Evolutionary conservation across 495 filamentous ascomycete genomes (phyloP).

Genomic region (Aspergillus campestris): DNA sequence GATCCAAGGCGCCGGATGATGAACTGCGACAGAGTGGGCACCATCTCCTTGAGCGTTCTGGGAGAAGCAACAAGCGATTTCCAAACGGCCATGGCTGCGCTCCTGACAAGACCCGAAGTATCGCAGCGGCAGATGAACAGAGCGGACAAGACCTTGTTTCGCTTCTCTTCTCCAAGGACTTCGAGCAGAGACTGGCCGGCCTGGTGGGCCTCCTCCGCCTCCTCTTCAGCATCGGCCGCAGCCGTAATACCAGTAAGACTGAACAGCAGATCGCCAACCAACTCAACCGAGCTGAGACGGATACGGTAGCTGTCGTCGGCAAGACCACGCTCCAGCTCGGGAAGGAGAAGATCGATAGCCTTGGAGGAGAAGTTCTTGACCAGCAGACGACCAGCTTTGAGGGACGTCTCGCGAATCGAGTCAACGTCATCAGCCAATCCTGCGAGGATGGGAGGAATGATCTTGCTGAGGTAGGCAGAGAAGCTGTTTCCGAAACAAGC

Average conservation of each 20-base stretch:
- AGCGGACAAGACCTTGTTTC: slow-evolving; percentile 89
- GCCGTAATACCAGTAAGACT: slow-evolving; percentile 93
- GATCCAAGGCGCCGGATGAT: slow-evolving; percentile 91
- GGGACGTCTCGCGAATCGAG: slow-evolving; percentile 85
- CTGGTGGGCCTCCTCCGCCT: slow-evolving; percentile 69
- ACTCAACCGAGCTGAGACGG: slow-evolving; percentile 90
- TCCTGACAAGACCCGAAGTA: slow-evolving; percentile 84
- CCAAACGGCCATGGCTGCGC: slow-evolving; percentile 88
- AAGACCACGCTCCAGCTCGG: slow-evolving; percentile 89
- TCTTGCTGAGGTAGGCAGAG: slow-evolving; percentile 86
- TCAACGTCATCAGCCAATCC: slow-evolving; percentile 95
- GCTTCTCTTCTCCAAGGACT: slow-evolving; percentile 87
- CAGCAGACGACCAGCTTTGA: slow-evolving; percentile 83
- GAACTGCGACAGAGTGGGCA: slow-evolving; percentile 87
- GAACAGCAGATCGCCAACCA: slow-evolving; percentile 95
- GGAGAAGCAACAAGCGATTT: slow-evolving; percentile 93
- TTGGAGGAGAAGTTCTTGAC: slow-evolving; percentile 97
- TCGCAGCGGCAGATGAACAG: slow-evolving; percentile 97
- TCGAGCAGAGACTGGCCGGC: slow-evolving; percentile 87
- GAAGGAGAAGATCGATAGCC: slow-evolving; percentile 86
- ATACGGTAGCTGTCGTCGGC: slow-evolving; percentile 96
- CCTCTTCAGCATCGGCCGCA: slow-evolving; percentile 71
- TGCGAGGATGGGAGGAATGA: slow-evolving; percentile 91
- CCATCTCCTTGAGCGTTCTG: slow-evolving; percentile 85
- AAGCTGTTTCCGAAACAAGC: slow-evolving; percentile 99